Conservation (phyloP, 176 grass and related monocot species). For the Carex cristatella region DNA sequence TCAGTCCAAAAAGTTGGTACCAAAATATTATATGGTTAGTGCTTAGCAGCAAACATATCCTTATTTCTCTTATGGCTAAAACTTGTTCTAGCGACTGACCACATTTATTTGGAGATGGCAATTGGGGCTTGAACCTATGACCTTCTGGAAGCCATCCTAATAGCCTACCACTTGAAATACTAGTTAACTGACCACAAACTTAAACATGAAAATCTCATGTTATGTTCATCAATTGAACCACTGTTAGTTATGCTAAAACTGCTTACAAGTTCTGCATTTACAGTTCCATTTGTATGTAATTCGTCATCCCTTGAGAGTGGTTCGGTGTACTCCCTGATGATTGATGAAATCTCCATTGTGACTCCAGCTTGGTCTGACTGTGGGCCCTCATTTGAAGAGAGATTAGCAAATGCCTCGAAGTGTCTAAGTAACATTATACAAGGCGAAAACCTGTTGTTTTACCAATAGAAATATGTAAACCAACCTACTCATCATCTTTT, state of each 20-base stretch:
- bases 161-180: background rate
- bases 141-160: background rate
- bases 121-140: background rate
- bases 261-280: slow-evolving; percentile 49
- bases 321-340: slow-evolving; percentile 69
- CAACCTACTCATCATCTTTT: background rate
- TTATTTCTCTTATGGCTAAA: background rate
- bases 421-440: slow-evolving; percentile 83
- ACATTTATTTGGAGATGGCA: background rate
- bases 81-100: background rate
- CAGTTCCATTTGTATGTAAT: slow-evolving; percentile 24
- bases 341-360: slow-evolving; percentile 58
- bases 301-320: slow-evolving; percentile 42
- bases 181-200: background rate
- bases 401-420: slow-evolving; percentile 66
- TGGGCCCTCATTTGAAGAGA: slow-evolving; percentile 68
- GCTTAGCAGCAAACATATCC: background rate
- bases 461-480: slow-evolving; percentile 27
- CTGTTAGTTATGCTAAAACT: background rate
- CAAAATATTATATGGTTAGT: background rate
- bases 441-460: slow-evolving; percentile 60
- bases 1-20: background rate
- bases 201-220: background rate
- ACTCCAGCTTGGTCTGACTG: slow-evolving; percentile 72
- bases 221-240: background rate